Evolutionary conservation across 2,329 filamentous ascomycete species (phyloP), one percentile per base, ranked within the genome.

Genomic region (Colletotrichum salicis): DNA sequence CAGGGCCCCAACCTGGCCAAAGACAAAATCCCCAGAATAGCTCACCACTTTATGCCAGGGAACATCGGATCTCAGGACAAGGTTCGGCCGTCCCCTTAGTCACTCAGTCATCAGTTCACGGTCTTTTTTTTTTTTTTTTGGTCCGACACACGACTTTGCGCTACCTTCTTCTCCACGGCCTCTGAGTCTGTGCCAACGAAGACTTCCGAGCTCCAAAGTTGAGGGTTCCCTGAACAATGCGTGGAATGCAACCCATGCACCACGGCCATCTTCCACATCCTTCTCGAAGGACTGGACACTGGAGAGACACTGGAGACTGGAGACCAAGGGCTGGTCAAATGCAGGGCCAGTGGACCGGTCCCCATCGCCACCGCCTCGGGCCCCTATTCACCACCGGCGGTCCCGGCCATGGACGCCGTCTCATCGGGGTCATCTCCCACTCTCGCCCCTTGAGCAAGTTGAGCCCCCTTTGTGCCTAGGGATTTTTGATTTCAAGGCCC

Each of bases 371-470:
- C 65, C 66, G 59, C 70, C 54, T 72, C 22, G 70, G 60, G 54
- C 59, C 59, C 65, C 60, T 72, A 51, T 70, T 56, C 65, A 70
- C 37, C 60, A 69, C 65, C 65, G 70, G 65, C 65, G 54, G 59
- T 69, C 37, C 66, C 59, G 59, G 59, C 65, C 69, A 48, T 48
- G 45, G 64, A 59, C 65, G 51, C 55, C 69, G 65, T 70, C 29
- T 35, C 65, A 13, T 70, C 24, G 60, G 48, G 45, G 45, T 71
- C 45, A 68, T 71, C 65, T 71, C 69, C 55, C 65, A 59, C 59
- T 64, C 48, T 69, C 59, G 55, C 64, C 69, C 69, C 65, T 69
- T 60, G 45, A 41, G 37, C 37, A 8, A 41, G 13, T 41, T 41
- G 37, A 69, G 54, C 45, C 59, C 41, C 69, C 45, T 71, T 63